These are phyloP conservation scores for Primulina tabacum DNA, from an alignment of 257 asterid species.

Conservation along the genomic window DNA sequence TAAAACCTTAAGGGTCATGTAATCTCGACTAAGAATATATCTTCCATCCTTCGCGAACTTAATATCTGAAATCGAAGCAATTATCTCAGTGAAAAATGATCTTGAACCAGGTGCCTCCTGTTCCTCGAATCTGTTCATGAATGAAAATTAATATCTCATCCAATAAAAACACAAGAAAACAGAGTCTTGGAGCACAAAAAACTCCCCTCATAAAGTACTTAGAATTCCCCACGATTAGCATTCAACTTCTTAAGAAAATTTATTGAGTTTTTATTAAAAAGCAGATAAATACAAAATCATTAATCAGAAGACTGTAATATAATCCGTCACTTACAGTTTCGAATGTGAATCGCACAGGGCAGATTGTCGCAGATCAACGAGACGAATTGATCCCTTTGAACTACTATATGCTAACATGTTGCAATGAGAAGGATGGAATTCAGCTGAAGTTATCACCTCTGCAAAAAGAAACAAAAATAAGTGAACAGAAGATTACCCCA, in stretches of 20 bases:
- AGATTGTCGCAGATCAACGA: conserved; percentile 86
- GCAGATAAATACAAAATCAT: neutral
- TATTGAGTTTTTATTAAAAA: neutral
- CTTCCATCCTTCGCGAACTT: conserved; percentile 94
- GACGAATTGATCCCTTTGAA: conserved; percentile 89
- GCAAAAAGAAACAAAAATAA: conserved; percentile 35
- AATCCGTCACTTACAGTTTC: conserved; percentile 51
- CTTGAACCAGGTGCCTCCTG: conserved; percentile 97
- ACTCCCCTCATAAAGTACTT: conserved; percentile 10
- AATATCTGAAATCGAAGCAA: conserved; percentile 98
- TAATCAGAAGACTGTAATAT: conserved; percentile 15
- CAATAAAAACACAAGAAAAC: conserved; percentile 1
- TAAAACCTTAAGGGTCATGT: conserved; percentile 96
- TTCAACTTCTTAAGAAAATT: conserved; percentile 14
- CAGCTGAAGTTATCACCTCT: conserved; percentile 95
- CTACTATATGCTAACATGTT: conserved; percentile 82
- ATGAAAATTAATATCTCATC: conserved; percentile 32
- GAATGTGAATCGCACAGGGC: conserved; percentile 88
- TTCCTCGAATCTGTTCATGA: conserved; percentile 85
- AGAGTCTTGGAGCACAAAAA: conserved; percentile 8
- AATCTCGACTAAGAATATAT: conserved; percentile 94
- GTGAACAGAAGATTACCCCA: conserved; percentile 15
- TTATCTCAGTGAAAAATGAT: conserved; percentile 99
- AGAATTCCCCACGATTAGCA: conserved; percentile 10
- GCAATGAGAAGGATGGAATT: conserved; percentile 90